Base-by-base conservation (phyloP, 257 asterid species). In the Oldenlandia corymbosa region DNA sequence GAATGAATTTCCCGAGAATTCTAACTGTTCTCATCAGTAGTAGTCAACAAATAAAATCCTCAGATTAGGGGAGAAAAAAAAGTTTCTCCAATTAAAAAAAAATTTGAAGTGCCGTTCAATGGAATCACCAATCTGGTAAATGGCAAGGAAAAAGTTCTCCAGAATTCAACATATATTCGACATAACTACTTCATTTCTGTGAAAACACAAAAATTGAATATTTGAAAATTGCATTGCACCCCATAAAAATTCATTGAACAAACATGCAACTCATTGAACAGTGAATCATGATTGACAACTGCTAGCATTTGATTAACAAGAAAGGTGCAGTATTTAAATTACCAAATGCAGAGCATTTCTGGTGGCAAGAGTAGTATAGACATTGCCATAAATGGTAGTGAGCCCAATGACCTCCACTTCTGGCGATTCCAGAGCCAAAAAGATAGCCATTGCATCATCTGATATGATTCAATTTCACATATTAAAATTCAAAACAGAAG, bases 401-500 rank as follows among this genome's bases (percentile, higher is more conserved):
- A 92, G 94, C 1, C 99, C 99, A 68, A 89, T 85, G 67, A 92
- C 91, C 60, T 92, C 93, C 65, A 89, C 84, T 81, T 92, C 97
- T 66, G 99, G 99, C n/a, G 95, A 92, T 67, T 84, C 85, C 81
- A 92, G 69, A 37, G 99, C 99, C 86, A 92, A 46, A 64, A 92
- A 89, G 24, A 92, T 89, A 41, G 99, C 99, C 99, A 92, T 92
- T 64, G 99, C 99, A 73, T 92, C 99, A 87, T 92, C 99, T 89
- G 81, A 68, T 16, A 10, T n/a, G n/a, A 53, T 17, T 52, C 26
- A 51, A 45, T n/a, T n/a, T 24, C 10, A 62, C 31, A 1, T 65
- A 52, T 46, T 16, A 16, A 48, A 39, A 23, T 13, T n/a, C n/a
- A n/a, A n/a, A n/a, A n/a, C n/a, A n/a, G n/a, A n/a, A n/a, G n/a